Base-by-base conservation (phyloP, 306 rosid species). In the Rosa lucieae region DNA sequence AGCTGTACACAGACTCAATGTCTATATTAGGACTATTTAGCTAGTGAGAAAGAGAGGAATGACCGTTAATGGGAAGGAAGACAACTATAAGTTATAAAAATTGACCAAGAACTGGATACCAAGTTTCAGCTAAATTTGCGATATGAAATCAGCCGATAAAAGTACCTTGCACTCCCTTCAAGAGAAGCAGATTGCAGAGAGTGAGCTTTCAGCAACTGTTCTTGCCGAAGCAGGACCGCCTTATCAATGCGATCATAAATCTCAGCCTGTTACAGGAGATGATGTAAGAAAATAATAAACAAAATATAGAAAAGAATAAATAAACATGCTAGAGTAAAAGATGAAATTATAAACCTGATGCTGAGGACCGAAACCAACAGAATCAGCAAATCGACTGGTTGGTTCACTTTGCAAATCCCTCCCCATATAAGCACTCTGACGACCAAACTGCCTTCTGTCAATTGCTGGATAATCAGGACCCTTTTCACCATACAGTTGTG, bases 221-320 rank as follows among this genome's bases (percentile, higher is more conserved):
- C 99, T 89, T 90, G 99, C 72, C 98, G 94, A 82, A 91, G 96
- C 88, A 95, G 76, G 77, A 89, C 75, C 37, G 91, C 90, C 91
- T 90, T 93, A 86, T 95, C 97, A 77, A 91, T 85, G 82, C 94
- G 94, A 43, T 95, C 98, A 87, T 93, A 95, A 49, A 93, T 85
- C 58, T 95, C 97, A 21, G 87, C 70, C 89, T 95, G 92, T 82
- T 76, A 79, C 78, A 79, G 21, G 75, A 43, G 51, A 68, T 46
- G 73, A 39, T 51, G 51, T 58, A 62, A n/a, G 82, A 74, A 83
- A 67, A 55, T 5, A 69, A 69, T 29, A 78, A 43, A 5, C 5
- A 40, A 40, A 40, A 40, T 6, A 40, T 40, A 8, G 23, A 68
- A 58, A 49, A 75, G 18, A 73, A 37, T 2, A 42, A 14, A 14